Evolutionary conservation across 108 stramenopile genomes (phyloP), one percentile per base, ranked within the genome.

Genomic region (Aurantiochytrium sp.): DNA sequence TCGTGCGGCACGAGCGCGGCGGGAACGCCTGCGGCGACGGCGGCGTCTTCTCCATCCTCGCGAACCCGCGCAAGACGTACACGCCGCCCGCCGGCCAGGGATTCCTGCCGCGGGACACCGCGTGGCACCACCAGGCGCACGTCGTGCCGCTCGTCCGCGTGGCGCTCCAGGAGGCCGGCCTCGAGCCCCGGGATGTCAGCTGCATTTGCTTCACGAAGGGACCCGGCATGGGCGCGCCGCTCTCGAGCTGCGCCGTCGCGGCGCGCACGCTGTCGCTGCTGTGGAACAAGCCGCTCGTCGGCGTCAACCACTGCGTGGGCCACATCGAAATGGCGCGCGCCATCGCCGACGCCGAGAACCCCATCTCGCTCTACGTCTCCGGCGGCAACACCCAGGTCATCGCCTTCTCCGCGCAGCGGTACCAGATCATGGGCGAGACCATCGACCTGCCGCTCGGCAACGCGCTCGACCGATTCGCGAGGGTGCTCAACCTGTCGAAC

Each of bases 311-410:
- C 89, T 99, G 99, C 92, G 96, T 99, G 4, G 99, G 95, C 21
- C 99, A 99, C 90, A 98, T 99, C 87, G 99, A 99, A 95, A 99
- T 99, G 99, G 99, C 98, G 32, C 93, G 99, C 37, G 93, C 98
- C 55, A 97, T 96, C 19, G 96, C 96, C 4, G 92, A 90, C 19
- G 90, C 94, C 4, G 53, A 36, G 27, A 95, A 98, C 88, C 99
- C 99, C 1, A 98, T 99, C 1, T 96, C 98, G 2, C 88, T 99
- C 55, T 99, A 99, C 85, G 99, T 99, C 4, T 94, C 94, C 86
- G 99, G 99, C 5, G 99, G 99, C 0, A 99, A 99, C 90, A 98
- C 98, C 19, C 98, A 98, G 92, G 97, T 98, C 27, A 96, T 99
- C 68, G 96, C 97, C 6, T 99, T 97, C 89, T 93, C 93, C 12